These are phyloP conservation scores for Hylodesmum podocarpum DNA, from an alignment of 306 rosid genomes.

Conservation along the genomic window DNA sequence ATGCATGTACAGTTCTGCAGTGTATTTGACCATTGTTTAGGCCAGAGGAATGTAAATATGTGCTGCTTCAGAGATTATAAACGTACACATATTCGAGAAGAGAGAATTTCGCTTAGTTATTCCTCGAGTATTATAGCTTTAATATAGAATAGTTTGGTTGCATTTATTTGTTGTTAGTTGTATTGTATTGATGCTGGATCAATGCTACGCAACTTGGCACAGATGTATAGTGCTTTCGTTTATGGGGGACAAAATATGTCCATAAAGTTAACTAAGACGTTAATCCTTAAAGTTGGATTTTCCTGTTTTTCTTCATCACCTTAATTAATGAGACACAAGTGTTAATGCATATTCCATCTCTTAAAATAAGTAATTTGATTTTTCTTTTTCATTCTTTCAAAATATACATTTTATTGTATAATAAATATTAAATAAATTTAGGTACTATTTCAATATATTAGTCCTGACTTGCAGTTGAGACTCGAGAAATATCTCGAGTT, in stretches of 20 bases:
- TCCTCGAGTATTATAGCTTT: not conserved
- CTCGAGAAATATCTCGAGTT: no score
- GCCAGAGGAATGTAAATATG: not conserved
- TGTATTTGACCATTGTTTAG: constrained; percentile 13
- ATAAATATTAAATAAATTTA: no score
- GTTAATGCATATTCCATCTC: no score
- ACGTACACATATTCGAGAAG: not conserved
- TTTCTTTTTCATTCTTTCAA: no score
- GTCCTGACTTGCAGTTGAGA: no score
- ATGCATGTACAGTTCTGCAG: not conserved
- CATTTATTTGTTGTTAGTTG: constrained; percentile 9
- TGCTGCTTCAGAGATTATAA: constrained; percentile 6
- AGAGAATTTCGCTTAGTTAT: not conserved
- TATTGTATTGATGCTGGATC: constrained; percentile 2
- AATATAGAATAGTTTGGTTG: not conserved
- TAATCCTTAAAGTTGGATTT: no score
- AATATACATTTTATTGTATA: no score
- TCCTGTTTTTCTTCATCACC: no score
- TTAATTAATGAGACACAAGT: no score
- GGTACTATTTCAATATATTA: no score
- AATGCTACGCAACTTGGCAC: not conserved
- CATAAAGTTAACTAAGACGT: no score
- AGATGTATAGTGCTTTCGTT: not conserved
- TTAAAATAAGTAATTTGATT: no score
- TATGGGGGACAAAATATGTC: not conserved